Conservation (phyloP, 306 rosid genomes). For the Quercus wislizeni region DNA sequence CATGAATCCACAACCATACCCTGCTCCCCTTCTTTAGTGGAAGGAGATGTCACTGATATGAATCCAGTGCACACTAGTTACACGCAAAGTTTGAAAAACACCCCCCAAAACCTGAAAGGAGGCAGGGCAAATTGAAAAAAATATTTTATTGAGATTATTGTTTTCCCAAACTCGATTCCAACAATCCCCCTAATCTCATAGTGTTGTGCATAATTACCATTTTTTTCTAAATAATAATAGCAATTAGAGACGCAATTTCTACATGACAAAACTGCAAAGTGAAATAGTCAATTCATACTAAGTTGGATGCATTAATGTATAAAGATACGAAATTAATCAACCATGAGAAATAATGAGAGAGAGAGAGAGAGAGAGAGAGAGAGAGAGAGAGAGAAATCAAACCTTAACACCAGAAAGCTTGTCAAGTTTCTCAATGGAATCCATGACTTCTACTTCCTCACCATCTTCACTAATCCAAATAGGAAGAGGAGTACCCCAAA, state of each 20-base stretch:
- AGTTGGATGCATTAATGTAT: neutral
- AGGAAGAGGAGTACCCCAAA: constrained; percentile 99
- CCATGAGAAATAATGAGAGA: neutral
- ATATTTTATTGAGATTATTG: neutral
- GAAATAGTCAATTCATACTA: neutral
- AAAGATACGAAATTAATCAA: neutral
- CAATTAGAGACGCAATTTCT: neutral
- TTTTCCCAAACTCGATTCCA: neutral
- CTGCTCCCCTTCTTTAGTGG: too few relatives aligned
- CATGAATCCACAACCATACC: too few relatives aligned
- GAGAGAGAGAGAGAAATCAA: constrained; percentile 25
- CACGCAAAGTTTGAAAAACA: too few relatives aligned
- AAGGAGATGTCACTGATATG: too few relatives aligned
- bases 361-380: neutral
- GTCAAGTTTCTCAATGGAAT: constrained; percentile 86
- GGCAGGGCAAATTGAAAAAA: neutral
- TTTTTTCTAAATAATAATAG: neutral
- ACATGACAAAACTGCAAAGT: neutral
- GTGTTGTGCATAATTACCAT: neutral
- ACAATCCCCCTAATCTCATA: neutral
- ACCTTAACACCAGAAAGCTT: constrained; percentile 84
- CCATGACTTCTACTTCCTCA: constrained; percentile 69
- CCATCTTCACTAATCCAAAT: constrained; percentile 94
- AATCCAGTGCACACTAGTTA: too few relatives aligned
- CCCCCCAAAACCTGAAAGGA: neutral